Evolutionary conservation across 306 rosid species (phyloP).

Genomic region (Dryas drummondii): DNA sequence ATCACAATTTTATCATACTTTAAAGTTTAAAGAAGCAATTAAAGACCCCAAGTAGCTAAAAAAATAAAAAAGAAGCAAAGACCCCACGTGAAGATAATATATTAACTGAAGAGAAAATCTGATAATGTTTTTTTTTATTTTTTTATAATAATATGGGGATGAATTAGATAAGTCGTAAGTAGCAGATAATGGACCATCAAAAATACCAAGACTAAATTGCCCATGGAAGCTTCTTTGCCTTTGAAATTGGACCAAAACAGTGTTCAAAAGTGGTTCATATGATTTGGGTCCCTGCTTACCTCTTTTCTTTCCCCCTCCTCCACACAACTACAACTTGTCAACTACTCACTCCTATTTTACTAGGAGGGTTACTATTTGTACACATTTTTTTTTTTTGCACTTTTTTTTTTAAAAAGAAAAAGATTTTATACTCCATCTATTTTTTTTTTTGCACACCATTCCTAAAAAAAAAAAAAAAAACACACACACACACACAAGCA

Average conservation of each 20-base stretch:
- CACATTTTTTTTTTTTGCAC: no score
- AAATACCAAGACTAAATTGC: constrained; percentile 26
- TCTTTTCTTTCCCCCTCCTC: background rate
- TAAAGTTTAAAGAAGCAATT: background rate
- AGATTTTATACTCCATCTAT: no score
- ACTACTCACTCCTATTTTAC: background rate
- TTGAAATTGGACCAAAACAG: constrained; percentile 48
- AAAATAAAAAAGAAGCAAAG: background rate
- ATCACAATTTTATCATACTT: background rate
- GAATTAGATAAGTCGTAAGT: constrained; percentile 24
- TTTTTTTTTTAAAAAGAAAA: no score
- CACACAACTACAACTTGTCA: background rate
- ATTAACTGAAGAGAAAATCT: no score
- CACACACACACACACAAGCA: no score
- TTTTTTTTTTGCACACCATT: no score
- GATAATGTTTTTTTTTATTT: background rate
- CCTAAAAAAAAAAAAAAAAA: no score
- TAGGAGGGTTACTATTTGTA: no score
- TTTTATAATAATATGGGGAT: background rate
- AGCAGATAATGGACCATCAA: constrained; percentile 36
- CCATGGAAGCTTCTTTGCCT: constrained; percentile 27
- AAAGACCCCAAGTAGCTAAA: no score
- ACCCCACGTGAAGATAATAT: constrained; percentile 32
- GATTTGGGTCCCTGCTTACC: constrained; percentile 9
- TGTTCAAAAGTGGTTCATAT: constrained; percentile 14